Percentiles rank a stretch among this genome's conserved stretches.
phyloP scores from a whole-genome alignment of 441 rosid species.

The Corymbia calophylla region DNA sequence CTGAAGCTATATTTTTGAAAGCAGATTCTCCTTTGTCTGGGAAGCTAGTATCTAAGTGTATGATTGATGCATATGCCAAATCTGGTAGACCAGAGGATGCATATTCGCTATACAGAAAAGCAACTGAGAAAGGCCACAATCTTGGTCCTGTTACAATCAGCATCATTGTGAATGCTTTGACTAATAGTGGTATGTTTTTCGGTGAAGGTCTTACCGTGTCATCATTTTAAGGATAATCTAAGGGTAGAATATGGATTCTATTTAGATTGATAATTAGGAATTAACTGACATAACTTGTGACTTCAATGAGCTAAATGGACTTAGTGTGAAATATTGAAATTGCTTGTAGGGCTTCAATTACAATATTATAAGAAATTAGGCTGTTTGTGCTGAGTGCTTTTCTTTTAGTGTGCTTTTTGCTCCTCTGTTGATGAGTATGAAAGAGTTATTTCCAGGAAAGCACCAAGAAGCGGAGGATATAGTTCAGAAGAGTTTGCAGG shows the following conservation, averaged over 20 bases:
- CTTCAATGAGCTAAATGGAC: background rate
- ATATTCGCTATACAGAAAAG: conserved; percentile 46
- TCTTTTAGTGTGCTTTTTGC: background rate
- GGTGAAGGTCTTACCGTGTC: background rate
- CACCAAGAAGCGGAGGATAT: conserved; percentile 56
- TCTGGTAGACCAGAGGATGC: conserved; percentile 60
- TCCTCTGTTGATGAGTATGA: background rate
- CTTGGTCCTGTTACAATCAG: conserved; percentile 54
- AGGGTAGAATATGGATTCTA: background rate
- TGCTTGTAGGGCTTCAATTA: background rate
- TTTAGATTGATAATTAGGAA: background rate
- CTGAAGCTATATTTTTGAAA: conserved; percentile 39
- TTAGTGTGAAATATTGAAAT: background rate
- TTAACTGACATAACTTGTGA: background rate
- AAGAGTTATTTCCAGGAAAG: conserved; percentile 44
- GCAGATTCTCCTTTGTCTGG: conserved; percentile 33
- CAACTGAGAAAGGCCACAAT: conserved; percentile 29
- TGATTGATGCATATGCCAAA: conserved; percentile 62
- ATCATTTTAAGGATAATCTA: background rate
- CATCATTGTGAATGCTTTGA: conserved; percentile 63
- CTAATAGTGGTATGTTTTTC: conserved; percentile 48
- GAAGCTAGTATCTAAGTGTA: conserved; percentile 41
- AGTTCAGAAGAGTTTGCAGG: conserved; percentile 32
- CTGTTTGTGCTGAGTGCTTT: background rate
- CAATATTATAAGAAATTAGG: background rate